A percentile compares a stretch with the other conserved stretches of the same genome.
Conservation (phyloP, 208 protist genomes). For the Entamoeba invadens region DNA sequence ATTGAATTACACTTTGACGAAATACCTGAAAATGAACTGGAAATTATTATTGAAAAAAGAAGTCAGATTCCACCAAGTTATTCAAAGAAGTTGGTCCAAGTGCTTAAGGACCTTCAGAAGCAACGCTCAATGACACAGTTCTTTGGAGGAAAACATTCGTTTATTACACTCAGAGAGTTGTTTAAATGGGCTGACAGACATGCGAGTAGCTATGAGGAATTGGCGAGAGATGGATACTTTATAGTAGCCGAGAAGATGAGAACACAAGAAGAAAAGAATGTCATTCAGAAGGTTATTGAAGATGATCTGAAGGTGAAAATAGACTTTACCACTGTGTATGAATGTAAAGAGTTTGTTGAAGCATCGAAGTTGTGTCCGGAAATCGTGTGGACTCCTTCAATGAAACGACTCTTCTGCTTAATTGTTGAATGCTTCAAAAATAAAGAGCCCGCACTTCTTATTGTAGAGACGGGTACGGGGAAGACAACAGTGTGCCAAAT, state of each 20-base stretch:
- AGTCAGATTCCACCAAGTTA: conserved; percentile 72
- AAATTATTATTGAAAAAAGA: conserved; percentile 75
- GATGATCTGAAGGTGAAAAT: conserved; percentile 40
- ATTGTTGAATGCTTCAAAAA: not conserved
- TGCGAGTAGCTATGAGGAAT: conserved; percentile 62
- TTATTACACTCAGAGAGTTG: conserved; percentile 96
- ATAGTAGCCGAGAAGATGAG: conserved; percentile 88
- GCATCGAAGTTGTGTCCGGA: not conserved
- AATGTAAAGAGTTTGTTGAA: not conserved
- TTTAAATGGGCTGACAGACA: conserved; percentile 93
- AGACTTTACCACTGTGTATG: not conserved
- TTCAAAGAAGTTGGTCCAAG: conserved; percentile 67
- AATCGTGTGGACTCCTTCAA: conserved; percentile 4
- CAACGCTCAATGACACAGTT: conserved; percentile 48
- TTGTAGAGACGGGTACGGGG: conserved; percentile 91
- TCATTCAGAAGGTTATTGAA: conserved; percentile 64
- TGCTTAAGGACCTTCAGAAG: conserved; percentile 57
- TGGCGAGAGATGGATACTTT: conserved; percentile 85
- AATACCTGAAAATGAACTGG: conserved; percentile 84
- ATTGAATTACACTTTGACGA: conserved; percentile 95
- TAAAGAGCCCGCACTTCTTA: conserved; percentile 78
- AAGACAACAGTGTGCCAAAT: conserved; percentile 93
- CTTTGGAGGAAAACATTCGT: conserved; percentile 89
- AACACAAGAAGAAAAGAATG: conserved; percentile 65
- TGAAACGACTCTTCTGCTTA: not conserved